phyloP scores from a whole-genome alignment of 495 filamentous ascomycete species.

The Ramalina peruviana region DNA sequence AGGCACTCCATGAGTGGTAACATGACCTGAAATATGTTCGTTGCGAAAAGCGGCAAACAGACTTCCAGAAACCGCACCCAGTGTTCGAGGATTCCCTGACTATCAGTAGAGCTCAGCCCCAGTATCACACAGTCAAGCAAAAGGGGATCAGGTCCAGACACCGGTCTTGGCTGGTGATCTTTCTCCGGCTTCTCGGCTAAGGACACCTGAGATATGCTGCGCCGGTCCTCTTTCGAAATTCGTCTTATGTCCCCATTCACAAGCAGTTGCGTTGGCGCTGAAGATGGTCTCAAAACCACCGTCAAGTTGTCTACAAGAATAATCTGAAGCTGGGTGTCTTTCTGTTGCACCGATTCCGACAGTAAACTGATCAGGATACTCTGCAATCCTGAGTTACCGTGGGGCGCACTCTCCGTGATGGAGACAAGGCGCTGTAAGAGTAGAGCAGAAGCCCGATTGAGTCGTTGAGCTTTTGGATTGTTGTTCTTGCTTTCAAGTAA shows the following conservation, averaged over 20 bases:
- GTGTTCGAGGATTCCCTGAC: conserved; percentile 67
- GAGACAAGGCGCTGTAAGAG: too few relatives aligned
- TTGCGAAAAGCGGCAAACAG: conserved; percentile 68
- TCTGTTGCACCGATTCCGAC: conserved; percentile 42
- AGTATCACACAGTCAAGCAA: conserved; percentile 71
- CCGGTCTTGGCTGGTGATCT: conserved; percentile 22
- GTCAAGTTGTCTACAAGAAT: conserved; percentile 63
- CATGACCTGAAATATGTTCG: conserved; percentile 75
- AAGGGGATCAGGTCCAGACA: conserved; percentile 45
- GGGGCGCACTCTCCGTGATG: too few relatives aligned
- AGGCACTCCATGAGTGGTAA: conserved; percentile 84
- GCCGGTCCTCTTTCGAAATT: conserved; percentile 30
- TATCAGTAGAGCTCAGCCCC: conserved; percentile 63
- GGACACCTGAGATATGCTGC: conserved; percentile 34
- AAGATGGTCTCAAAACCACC: conserved; percentile 51
- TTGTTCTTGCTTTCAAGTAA: too few relatives aligned
- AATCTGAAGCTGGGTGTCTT: conserved; percentile 55
- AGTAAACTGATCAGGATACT: conserved; percentile 56
- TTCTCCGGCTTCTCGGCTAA: conserved; percentile 35
- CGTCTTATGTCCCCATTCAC: conserved; percentile 30
- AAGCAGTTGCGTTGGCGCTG: conserved; percentile 21
- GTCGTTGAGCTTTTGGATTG: too few relatives aligned
- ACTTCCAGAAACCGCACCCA: conserved; percentile 83
- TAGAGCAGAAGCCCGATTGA: too few relatives aligned
- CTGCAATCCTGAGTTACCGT: conserved; percentile 18